These are phyloP conservation scores for Boehmeria nivea DNA, from an alignment of 306 rosid genomes.

Conservation along the genomic window DNA sequence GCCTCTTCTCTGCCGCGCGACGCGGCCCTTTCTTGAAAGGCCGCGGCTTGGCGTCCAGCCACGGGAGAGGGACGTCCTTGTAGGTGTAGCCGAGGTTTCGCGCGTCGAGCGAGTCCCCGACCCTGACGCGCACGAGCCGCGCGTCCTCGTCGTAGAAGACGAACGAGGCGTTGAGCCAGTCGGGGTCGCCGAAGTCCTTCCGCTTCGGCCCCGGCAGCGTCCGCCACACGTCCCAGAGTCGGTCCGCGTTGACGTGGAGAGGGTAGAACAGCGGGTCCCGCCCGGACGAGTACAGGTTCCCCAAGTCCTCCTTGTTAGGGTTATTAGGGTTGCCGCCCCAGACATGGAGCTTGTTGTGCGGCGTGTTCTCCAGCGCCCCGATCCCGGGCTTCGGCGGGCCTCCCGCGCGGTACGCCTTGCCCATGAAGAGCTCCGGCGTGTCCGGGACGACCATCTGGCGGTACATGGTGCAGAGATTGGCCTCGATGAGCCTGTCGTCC, in stretches of 20 bases:
- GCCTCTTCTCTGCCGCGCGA: conserved; percentile 43
- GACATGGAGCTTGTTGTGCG: conserved; percentile 54
- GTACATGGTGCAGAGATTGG: conserved; percentile 56
- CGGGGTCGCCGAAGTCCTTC: conserved; percentile 34
- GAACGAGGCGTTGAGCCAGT: conserved; percentile 61
- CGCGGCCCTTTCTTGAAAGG: conserved; percentile 20
- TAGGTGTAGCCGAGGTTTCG: conserved; percentile 46
- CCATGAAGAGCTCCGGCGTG: conserved; percentile 45
- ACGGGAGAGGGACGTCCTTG: conserved; percentile 56
- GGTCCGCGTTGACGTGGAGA: conserved; percentile 63
- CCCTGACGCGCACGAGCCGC: conserved; percentile 48
- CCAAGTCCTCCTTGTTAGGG: conserved; percentile 68
- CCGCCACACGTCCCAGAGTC: conserved; percentile 69
- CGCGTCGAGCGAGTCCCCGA: conserved; percentile 53
- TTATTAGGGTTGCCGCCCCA: conserved; percentile 39
- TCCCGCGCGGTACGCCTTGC: conserved; percentile 53
- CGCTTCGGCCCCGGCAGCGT: conserved; percentile 27
- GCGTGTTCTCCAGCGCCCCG: conserved; percentile 30
- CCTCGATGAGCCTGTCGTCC: neutral
- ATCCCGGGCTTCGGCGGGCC: conserved; percentile 48
- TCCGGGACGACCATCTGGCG: conserved; percentile 58
- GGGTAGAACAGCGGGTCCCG: conserved; percentile 65
- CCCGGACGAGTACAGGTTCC: conserved; percentile 60
- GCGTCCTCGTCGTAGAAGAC: conserved; percentile 68
- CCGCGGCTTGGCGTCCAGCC: conserved; percentile 45